phyloP scores from a whole-genome alignment of 768 basidiomycete species.

The Auricularia auricula-judae region DNA sequence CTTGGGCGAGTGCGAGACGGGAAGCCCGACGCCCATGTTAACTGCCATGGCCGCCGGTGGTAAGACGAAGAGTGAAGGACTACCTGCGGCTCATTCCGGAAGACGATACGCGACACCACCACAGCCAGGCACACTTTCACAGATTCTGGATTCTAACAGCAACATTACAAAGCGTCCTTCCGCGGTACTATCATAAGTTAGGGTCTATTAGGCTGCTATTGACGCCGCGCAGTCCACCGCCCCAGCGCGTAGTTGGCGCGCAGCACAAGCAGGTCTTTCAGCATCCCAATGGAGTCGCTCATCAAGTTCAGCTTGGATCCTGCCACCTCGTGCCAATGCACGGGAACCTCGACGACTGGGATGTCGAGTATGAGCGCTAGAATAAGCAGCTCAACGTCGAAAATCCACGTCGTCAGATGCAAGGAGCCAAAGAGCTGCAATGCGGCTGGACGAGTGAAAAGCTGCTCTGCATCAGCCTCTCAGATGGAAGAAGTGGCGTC shows the following conservation, averaged over 20 bases:
- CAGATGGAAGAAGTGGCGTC: neutral
- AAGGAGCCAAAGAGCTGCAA: slow-evolving; percentile 75
- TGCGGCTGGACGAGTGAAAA: slow-evolving; percentile 78
- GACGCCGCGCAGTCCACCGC: slow-evolving; percentile 41
- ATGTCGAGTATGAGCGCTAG: slow-evolving; percentile 70
- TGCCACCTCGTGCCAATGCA: slow-evolving; percentile 88
- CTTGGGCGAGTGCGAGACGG: neutral
- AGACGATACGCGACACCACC: no score
- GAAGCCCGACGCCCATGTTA: neutral
- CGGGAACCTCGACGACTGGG: slow-evolving; percentile 75
- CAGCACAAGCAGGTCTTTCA: slow-evolving; percentile 74
- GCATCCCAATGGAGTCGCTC: slow-evolving; percentile 80
- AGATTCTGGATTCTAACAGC: no score
- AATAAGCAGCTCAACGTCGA: slow-evolving; percentile 87
- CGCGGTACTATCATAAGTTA: neutral
- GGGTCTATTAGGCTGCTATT: neutral
- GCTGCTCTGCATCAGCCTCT: slow-evolving; percentile 14
- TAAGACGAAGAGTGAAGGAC: neutral
- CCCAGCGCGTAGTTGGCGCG: slow-evolving; percentile 72
- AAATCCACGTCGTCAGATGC: slow-evolving; percentile 89
- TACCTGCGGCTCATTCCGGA: no score
- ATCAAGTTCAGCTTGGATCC: slow-evolving; percentile 88
- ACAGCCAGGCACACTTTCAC: no score
- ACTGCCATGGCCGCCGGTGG: neutral
- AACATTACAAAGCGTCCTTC: neutral